Conservation (phyloP, 352 stramenopile genomes). For the Porosira glacialis region DNA sequence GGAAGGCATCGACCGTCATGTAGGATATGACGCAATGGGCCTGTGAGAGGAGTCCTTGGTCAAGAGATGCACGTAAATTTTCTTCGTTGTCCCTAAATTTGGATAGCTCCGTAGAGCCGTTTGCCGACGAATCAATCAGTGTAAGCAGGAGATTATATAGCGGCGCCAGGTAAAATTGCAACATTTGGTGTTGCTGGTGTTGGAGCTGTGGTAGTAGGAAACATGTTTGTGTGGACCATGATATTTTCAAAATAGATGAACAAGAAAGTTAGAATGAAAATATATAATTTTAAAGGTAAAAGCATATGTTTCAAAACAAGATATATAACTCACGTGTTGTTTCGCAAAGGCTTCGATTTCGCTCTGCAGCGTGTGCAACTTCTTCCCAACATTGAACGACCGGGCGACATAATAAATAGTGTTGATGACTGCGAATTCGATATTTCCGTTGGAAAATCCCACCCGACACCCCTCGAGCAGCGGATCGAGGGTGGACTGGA, state of each 20-base stretch:
- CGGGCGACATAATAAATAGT: conserved; percentile 17
- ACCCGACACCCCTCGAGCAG: conserved; percentile 27
- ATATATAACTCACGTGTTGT: conserved; percentile 31
- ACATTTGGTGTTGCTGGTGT: conserved; percentile 7
- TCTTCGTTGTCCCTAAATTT: too few relatives aligned
- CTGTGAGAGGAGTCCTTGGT: too few relatives aligned
- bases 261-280: background rate
- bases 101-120: too few relatives aligned
- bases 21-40: too few relatives aligned
- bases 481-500: conserved; percentile 15
- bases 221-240: conserved; percentile 22
- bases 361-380: conserved; percentile 14
- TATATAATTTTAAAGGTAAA: background rate
- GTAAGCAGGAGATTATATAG: too few relatives aligned
- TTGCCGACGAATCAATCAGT: too few relatives aligned
- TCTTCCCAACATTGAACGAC: conserved; percentile 16
- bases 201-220: conserved; percentile 19
- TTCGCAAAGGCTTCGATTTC: conserved; percentile 22
- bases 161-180: too few relatives aligned
- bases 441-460: conserved; percentile 17
- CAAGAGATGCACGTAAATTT: too few relatives aligned
- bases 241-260: conserved; percentile 10
- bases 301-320: background rate
- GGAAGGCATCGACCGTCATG: too few relatives aligned
- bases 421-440: conserved; percentile 22